These are phyloP conservation scores for Cytospora piceae DNA, from an alignment of 2,329 filamentous ascomycete genomes.

Conservation along the genomic window DNA sequence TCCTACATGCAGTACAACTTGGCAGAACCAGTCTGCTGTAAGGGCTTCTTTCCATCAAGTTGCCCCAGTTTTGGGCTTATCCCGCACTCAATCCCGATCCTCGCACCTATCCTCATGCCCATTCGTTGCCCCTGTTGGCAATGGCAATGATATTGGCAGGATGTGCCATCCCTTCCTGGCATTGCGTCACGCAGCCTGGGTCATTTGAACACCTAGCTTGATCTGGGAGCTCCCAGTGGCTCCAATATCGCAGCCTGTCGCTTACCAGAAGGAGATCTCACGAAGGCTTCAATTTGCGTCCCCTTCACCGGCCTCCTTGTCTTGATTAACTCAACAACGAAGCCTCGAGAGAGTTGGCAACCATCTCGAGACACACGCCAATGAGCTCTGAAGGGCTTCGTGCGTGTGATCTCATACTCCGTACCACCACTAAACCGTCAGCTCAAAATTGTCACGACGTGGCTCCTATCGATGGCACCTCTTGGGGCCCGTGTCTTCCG, in stretches of 20 bases:
- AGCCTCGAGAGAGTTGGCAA: slow-evolving; percentile 19
- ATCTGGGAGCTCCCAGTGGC: slow-evolving; percentile 10
- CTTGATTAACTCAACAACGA: slow-evolving; percentile 10
- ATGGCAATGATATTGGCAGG: background rate
- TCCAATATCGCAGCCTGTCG: slow-evolving; percentile 10
- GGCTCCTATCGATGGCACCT: slow-evolving; percentile 7
- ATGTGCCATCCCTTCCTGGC: background rate
- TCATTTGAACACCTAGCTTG: slow-evolving; percentile 17
- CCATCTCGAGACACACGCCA: slow-evolving; percentile 18
- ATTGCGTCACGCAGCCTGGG: slow-evolving; percentile 17
- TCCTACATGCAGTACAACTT: slow-evolving; percentile 23
- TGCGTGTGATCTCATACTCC: slow-evolving; percentile 18
- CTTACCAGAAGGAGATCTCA: slow-evolving; percentile 23
- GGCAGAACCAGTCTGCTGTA: background rate
- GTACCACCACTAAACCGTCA: slow-evolving; percentile 14
- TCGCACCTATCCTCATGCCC: background rate
- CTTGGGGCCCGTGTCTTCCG: background rate
- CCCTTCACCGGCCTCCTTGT: slow-evolving; percentile 14
- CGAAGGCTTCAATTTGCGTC: slow-evolving; percentile 17
- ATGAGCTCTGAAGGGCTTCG: slow-evolving; percentile 15
- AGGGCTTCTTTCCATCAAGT: slow-evolving; percentile 1
- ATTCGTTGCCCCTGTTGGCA: slow-evolving; percentile 18
- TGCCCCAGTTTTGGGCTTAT: background rate
- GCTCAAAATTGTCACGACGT: slow-evolving; percentile 3
- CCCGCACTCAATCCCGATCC: slow-evolving; percentile 4